Conservation (phyloP, 2,329 filamentous ascomycete species). For the Phaeosphaeriaceae sp. region DNA sequence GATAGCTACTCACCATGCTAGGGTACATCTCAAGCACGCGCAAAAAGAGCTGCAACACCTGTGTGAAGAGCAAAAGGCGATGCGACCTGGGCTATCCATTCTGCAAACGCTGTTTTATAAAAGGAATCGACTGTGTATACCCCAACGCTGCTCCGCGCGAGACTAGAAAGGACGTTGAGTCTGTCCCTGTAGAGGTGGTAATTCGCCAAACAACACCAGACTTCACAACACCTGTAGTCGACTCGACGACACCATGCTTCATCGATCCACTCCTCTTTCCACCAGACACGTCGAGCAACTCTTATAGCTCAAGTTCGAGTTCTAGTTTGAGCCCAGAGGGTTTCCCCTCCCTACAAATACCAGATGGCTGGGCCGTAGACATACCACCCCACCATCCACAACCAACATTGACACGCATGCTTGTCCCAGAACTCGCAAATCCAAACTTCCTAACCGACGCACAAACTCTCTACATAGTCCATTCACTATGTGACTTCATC, state of each 20-base stretch:
- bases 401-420: conserved; percentile 1
- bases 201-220: conserved; percentile 32
- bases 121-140: conserved; percentile 36
- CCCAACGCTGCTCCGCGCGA: conserved; percentile 19
- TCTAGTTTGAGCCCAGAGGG: conserved; percentile 20
- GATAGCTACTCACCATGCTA: conserved; percentile 20
- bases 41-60: conserved; percentile 37
- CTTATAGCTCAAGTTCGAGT: conserved; percentile 12
- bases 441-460: conserved; percentile 19
- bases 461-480: conserved; percentile 21
- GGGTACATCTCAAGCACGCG: conserved; percentile 41
- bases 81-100: conserved; percentile 40
- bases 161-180: neutral
- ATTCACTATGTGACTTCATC: conserved; percentile 24
- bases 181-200: conserved; percentile 27
- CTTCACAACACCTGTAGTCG: conserved; percentile 11
- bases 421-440: conserved; percentile 22
- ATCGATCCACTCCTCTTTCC: conserved; percentile 10
- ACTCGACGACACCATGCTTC: conserved; percentile 4
- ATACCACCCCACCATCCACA: neutral
- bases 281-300: conserved; percentile 9
- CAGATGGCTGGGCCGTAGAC: conserved; percentile 10
- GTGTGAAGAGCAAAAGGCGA: conserved; percentile 37
- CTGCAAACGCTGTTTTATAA: conserved; percentile 37
- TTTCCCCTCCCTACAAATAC: neutral